phyloP scores from a whole-genome alignment of 2,329 filamentous ascomycete genomes.

The Tolypocladium amazonense region DNA sequence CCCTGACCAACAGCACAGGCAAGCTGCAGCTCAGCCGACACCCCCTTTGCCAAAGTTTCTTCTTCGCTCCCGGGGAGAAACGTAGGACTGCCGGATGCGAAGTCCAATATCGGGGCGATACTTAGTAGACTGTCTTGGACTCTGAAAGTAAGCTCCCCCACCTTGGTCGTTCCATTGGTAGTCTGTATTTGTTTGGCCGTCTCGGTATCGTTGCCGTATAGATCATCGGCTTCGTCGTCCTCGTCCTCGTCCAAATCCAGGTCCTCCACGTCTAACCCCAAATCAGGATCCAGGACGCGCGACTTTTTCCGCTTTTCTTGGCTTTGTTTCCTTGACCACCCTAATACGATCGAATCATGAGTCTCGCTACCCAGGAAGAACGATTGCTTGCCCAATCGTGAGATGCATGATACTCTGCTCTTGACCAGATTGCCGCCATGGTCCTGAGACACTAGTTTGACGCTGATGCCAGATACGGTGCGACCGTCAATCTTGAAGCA shows the following conservation, averaged over 20 bases:
- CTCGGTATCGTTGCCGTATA: constrained; percentile 53
- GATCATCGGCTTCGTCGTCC: constrained; percentile 55
- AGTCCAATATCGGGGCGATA: constrained; percentile 67
- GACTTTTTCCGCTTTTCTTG: constrained; percentile 56
- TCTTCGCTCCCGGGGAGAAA: constrained; percentile 33
- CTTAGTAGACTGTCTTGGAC: constrained; percentile 69
- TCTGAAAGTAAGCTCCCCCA: constrained; percentile 60
- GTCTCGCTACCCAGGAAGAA: constrained; percentile 83
- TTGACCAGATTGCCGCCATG: constrained; percentile 53
- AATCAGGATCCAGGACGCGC: constrained; percentile 43
- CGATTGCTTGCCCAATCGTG: constrained; percentile 53
- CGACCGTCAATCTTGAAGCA: constrained; percentile 83
- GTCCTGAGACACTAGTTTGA: constrained; percentile 54
- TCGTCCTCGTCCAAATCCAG: constrained; percentile 51
- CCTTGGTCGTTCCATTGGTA: constrained; percentile 31
- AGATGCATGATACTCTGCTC: constrained; percentile 56
- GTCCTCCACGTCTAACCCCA: constrained; percentile 39
- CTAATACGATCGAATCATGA: constrained; percentile 69
- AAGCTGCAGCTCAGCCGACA: constrained; percentile 46
- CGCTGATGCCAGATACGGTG: constrained; percentile 76
- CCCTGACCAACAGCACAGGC: constrained; percentile 53
- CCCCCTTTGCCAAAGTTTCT: constrained; percentile 29
- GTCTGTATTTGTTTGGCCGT: constrained; percentile 39
- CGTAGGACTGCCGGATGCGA: constrained; percentile 54
- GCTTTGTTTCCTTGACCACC: constrained; percentile 61